Percentiles rank a stretch among this genome's conserved stretches.
Conservation (phyloP, 129 eudicot genomes). For the Daucus carota region DNA sequence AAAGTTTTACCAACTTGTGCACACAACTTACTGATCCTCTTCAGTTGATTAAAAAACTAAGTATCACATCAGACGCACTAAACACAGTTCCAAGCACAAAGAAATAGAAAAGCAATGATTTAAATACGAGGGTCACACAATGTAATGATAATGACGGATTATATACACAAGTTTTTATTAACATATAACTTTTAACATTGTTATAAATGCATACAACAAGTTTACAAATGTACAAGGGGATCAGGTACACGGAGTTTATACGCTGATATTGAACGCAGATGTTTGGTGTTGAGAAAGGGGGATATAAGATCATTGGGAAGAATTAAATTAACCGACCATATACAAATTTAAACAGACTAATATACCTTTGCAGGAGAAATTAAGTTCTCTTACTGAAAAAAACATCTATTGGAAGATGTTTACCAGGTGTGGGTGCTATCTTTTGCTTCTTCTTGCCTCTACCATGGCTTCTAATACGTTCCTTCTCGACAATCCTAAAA, state of each 20-base stretch:
- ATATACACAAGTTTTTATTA: background rate
- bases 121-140: no score
- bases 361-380: conserved; percentile 18
- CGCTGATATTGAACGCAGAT: background rate
- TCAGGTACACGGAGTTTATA: background rate
- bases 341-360: background rate
- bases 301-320: background rate
- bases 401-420: conserved; percentile 56
- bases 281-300: background rate
- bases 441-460: conserved; percentile 67
- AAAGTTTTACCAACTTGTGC: background rate
- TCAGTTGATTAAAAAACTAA: background rate
- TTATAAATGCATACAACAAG: background rate
- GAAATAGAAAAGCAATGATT: background rate
- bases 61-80: background rate
- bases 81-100: background rate
- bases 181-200: background rate
- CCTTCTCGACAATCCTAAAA: conserved; percentile 42
- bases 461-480: conserved; percentile 23
- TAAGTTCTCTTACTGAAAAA: conserved; percentile 52
- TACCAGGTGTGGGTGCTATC: conserved; percentile 38
- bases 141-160: background rate
- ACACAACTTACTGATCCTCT: background rate
- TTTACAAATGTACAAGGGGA: background rate
- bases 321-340: background rate